Conservation (phyloP, 768 basidiomycete genomes). For the Hericium erinaceus region DNA sequence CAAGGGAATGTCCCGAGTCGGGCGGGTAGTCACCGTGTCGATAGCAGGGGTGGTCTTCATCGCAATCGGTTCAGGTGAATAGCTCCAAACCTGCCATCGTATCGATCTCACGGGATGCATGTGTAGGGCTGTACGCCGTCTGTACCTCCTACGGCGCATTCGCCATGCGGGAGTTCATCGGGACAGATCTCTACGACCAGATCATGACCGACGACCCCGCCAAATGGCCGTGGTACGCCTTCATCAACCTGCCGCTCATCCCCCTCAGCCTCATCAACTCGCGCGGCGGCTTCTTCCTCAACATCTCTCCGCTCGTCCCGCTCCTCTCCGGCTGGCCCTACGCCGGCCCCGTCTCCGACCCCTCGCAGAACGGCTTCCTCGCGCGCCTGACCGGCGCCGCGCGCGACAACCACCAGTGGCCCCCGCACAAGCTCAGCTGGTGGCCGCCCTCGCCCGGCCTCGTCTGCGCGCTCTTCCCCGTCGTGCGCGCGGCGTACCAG, state of each 20-base stretch:
- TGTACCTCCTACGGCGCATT: constrained; percentile 64
- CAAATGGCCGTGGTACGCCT: constrained; percentile 72
- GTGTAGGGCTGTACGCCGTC: constrained; percentile 35
- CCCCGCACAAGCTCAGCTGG: constrained; percentile 10
- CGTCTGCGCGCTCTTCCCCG: constrained; percentile 19
- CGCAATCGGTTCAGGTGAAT: constrained; percentile 53
- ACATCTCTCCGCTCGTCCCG: constrained; percentile 20
- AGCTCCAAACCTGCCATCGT: constrained; percentile 6
- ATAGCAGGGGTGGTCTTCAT: constrained; percentile 41
- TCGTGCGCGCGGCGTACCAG: constrained; percentile 19
- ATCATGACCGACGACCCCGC: constrained; percentile 59
- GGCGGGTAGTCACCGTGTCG: constrained; percentile 41
- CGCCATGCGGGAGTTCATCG: constrained; percentile 61
- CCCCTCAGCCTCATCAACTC: constrained; percentile 60
- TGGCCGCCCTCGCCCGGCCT: constrained; percentile 28
- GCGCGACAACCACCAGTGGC: background rate
- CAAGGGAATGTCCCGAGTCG: constrained; percentile 37
- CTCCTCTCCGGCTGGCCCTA: constrained; percentile 25
- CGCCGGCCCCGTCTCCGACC: constrained; percentile 14
- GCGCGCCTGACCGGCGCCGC: background rate
- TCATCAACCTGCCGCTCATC: constrained; percentile 63
- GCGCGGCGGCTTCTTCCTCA: constrained; percentile 25
- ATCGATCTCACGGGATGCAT: constrained; percentile 24
- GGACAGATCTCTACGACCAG: constrained; percentile 44
- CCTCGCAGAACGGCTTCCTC: background rate